Base-by-base conservation (phyloP, 179 eudicot genomes). In the Nepenthes alata region DNA sequence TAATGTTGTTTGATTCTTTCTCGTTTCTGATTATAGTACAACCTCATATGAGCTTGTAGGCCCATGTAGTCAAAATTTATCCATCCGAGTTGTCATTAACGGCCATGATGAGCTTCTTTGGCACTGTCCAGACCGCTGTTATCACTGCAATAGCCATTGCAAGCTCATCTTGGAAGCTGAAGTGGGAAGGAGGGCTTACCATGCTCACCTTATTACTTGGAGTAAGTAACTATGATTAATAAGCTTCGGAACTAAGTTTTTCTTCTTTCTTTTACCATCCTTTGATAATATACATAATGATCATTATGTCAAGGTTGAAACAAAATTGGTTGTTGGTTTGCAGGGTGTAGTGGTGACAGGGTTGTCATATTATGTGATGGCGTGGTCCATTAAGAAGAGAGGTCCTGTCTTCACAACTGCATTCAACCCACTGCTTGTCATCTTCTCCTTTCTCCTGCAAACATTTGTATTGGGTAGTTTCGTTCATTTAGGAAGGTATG, bases 161-260 rank as follows among this genome's bases (percentile, higher is more conserved):
- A 50, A 50, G n/a, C 15, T 50, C 53, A 50, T 50, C 53, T 50
- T 50, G 53, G 53, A 50, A 50, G 53, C 15, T 50, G 12, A 50
- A 50, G 53, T 50, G 53, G 53, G 15, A 50, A 3, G n/a, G n/a
- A 11, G 53, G 53, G 53, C 53, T 50, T 50, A 50, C 53, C 53
- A 10, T 50, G 12, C 4, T 11, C 53, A 50, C 13, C 53, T 13
- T 50, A 11, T 50, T 13, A 11, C 53, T 50, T n/a, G 53, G 53
- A 11, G 53, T 50, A 50, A 50, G 53, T 11, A 50, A 11, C 53
- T 3, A 13, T n/a, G 5, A 7, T 41, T 7, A 41, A 25, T 25
- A 25, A 25, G 25, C 25, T 25, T 25, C 25, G 25, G 25, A 25
- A 25, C 25, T 25, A 25, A 25, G 25, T 25, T 25, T 25, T 25